Conservation (phyloP, 1,284 basidiomycete genomes). For the Apiotrichum sp. region DNA sequence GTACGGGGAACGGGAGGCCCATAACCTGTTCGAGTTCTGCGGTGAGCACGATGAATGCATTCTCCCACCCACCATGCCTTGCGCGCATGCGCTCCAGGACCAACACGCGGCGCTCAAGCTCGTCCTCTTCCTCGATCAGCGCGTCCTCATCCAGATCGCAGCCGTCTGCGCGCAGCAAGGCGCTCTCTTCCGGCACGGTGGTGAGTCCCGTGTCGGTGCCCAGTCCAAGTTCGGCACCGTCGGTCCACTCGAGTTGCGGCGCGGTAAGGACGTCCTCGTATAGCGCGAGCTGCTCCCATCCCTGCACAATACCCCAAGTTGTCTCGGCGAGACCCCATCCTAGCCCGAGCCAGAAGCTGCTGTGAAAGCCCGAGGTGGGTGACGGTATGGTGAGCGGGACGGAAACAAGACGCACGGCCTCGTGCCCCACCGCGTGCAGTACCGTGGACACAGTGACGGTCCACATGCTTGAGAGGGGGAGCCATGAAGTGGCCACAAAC, state of each 20-base stretch:
- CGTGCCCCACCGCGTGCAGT: conserved; percentile 37
- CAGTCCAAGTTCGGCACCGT: conserved; percentile 2
- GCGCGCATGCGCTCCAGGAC: conserved; percentile 42
- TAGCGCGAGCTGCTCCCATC: conserved; percentile 42
- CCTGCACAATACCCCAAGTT: conserved; percentile 43
- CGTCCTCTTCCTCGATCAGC: conserved; percentile 30
- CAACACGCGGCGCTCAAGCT: conserved; percentile 41
- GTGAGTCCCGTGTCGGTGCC: conserved; percentile 5
- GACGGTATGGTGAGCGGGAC: conserved; percentile 36
- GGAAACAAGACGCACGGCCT: conserved; percentile 37
- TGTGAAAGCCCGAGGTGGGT: conserved; percentile 43
- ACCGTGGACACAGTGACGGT: conserved; percentile 19
- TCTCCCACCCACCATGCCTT: conserved; percentile 29
- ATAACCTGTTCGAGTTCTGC: conserved; percentile 43
- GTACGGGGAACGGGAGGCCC: conserved; percentile 42
- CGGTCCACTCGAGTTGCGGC: conserved; percentile 1
- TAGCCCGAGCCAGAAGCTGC: conserved; percentile 44
- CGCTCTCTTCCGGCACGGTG: conserved; percentile 15
- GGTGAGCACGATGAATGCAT: neutral
- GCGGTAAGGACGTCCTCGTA: conserved; percentile 40
- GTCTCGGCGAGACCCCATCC: conserved; percentile 45
- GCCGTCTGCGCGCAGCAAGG: conserved; percentile 12
- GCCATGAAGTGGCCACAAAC: conserved; percentile 31
- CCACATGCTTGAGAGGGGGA: conserved; percentile 13
- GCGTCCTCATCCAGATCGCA: conserved; percentile 10